Base-by-base conservation (phyloP, 108 stramenopile species). In the Skeletonema grethae region DNA sequence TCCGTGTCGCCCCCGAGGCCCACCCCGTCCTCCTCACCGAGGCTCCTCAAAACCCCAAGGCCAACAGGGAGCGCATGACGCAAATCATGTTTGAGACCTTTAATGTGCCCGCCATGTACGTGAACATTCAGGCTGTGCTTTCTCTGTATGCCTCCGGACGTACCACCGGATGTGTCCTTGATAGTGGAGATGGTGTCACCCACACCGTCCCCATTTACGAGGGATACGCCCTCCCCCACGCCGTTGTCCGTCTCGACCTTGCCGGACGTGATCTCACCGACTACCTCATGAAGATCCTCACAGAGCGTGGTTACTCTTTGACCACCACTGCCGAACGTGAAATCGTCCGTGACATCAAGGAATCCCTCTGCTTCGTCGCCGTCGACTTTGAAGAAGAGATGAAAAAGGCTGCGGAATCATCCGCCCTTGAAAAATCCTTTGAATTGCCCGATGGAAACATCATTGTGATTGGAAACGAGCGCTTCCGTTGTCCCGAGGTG, bases 1-100 rank as follows among this genome's bases (percentile, higher is more conserved):
- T 97, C 56, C 95, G 95, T 85, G 95, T 95, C 43, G 92, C 90
- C 67, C 96, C 95, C 28, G 95, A 99, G 84, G 98, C 98, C 73
- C 99, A 99, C 87, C 97, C 97, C 39, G 98, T 99, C 59, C 94
- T 99, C 30, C 86, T 99, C 57, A 99, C 99, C 29, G 98, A 99
- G 87, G 97, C 99, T 39, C 98, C 98, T 41, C 95, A 98, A 85
- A 99, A 99, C 87, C 98, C 99, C 84, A 98, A 98, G 96, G 97
- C 97, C 55, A 99, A 99, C 91, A 85, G 98, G 53, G 99, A 99
- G 82, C 91, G 97, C 70, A 99, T 98, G 97, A 99, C 98, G 50
- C 98, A 99, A 85, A 99, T 99, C 90, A 99, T 99, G 99, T 99
- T 99, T 85, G 99, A 99, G 87, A 99, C 98, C 15, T 99, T 99